Base-by-base conservation (phyloP, 768 basidiomycete genomes). In the Calocybe cyanea region DNA sequence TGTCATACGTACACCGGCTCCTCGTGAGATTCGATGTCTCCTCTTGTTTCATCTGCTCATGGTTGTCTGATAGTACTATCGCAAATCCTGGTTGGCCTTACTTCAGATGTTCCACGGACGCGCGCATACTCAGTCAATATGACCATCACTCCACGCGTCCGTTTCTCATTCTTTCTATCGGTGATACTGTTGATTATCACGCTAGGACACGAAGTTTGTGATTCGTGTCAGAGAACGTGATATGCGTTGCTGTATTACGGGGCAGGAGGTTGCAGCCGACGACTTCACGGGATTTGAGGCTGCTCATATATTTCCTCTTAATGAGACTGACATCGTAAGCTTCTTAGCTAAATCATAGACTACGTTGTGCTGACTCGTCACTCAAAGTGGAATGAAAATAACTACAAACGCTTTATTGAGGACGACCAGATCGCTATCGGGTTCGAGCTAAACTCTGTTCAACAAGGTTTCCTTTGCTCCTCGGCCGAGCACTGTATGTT, bases 371-470 rank as follows among this genome's bases (percentile, higher is more conserved):
- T n/a, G n/a, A n/a, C n/a, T n/a, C n/a, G n/a, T n/a, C n/a, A n/a
- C n/a, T n/a, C n/a, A n/a, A n/a, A n/a, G n/a, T n/a, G n/a, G n/a
- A n/a, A n/a, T n/a, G n/a, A n/a, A n/a, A n/a, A n/a, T n/a, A n/a
- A n/a, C n/a, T n/a, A n/a, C n/a, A n/a, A n/a, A n/a, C n/a, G 54
- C 41, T 55, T 55, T 45, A 55, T 55, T 30, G 46, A 53, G 38
- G 55, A 56, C 30, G 52, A 51, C 32, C 32, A 54, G 32, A 38
- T 54, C 40, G 38, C 5, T 31, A 23, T 41, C 19, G 48, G 48
- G 32, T 46, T 47, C 25, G 49, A 56, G 40, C 40, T 56, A 35
- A 54, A 56, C 32, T 54, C 53, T 33, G 34, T 57, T 41, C 50
- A 54, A 39, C 52, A 51, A 49, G 55, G 53, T 38, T 54, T 53